A percentile compares a stretch with the other conserved stretches of the same genome.
phyloP scores from a whole-genome alignment of 2,329 filamentous ascomycete species.

The Pseudogymnoascus sp. region DNA sequence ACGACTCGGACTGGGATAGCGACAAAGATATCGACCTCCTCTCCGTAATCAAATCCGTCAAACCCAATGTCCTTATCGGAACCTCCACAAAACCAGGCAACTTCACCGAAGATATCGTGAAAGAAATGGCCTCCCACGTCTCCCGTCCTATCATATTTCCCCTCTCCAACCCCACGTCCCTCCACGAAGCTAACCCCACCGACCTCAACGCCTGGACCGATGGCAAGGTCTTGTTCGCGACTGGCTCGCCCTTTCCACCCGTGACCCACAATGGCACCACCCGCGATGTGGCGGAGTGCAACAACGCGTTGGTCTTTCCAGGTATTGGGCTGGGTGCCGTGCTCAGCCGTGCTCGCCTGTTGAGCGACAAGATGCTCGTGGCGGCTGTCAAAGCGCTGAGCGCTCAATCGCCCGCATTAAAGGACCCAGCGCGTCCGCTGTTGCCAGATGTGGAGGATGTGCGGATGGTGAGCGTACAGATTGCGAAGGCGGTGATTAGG shows the following conservation, averaged over 20 bases:
- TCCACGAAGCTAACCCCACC: constrained; percentile 72
- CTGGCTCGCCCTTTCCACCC: constrained; percentile 72
- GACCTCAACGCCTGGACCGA: constrained; percentile 73
- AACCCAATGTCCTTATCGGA: constrained; percentile 74
- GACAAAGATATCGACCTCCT: constrained; percentile 50
- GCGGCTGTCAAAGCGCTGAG: constrained; percentile 69
- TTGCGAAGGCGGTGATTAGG: constrained; percentile 66
- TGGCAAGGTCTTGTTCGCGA: constrained; percentile 70
- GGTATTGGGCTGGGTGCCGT: constrained; percentile 76
- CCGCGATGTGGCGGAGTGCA: constrained; percentile 64
- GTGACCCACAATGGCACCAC: constrained; percentile 50
- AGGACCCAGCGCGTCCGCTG: constrained; percentile 55
- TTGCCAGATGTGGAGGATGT: constrained; percentile 70
- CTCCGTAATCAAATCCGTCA: constrained; percentile 58
- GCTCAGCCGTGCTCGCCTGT: constrained; percentile 54
- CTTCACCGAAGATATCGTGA: constrained; percentile 60
- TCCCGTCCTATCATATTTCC: constrained; percentile 71
- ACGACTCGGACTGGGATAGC: constrained; percentile 53
- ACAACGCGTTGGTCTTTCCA: constrained; percentile 79
- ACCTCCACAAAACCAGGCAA: constrained; percentile 70
- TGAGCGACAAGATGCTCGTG: constrained; percentile 74
- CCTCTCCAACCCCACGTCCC: constrained; percentile 72
- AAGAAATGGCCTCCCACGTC: constrained; percentile 66
- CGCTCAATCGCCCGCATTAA: constrained; percentile 59
- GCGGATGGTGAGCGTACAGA: constrained; percentile 64